Percentiles rank a stretch among this genome's conserved stretches.
Evolutionary conservation across 441 rosid genomes (phyloP).

Genomic region (Rhodomyrtus psidioides): DNA sequence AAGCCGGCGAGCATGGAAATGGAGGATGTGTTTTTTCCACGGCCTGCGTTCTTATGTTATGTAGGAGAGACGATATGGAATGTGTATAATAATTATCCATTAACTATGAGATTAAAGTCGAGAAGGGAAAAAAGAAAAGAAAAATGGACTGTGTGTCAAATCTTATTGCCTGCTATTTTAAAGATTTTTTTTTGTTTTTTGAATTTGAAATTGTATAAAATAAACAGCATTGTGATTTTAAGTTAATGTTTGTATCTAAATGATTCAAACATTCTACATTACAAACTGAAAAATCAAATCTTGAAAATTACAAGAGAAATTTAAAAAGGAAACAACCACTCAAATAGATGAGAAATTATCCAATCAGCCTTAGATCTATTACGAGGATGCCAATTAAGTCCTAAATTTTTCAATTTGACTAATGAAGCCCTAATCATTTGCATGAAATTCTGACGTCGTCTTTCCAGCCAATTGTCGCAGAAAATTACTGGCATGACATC

Average conservation of each 20-base stretch:
- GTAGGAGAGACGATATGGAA: fast-evolving
- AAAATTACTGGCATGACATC: too few species aligned
- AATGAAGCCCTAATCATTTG: neutral
- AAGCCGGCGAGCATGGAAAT: neutral
- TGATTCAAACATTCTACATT: neutral
- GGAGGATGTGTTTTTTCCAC: neutral
- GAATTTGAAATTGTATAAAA: neutral
- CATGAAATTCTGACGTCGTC: too few species aligned
- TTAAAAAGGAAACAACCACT: neutral
- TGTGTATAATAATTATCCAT: neutral
- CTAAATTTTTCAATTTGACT: fast-evolving
- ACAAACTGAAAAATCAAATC: neutral
- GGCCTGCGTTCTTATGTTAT: fast-evolving
- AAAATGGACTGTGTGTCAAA: neutral
- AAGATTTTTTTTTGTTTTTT: neutral
- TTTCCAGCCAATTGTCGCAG: too few species aligned
- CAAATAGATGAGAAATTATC: fast-evolving
- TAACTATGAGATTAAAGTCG: neutral
- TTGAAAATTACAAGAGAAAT: neutral
- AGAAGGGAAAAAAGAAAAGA: neutral
- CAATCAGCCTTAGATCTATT: fast-evolving
- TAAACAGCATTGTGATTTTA: neutral
- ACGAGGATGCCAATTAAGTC: fast-evolving
- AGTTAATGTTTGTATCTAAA: fast-evolving
- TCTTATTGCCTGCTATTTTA: neutral